phyloP scores from a whole-genome alignment of 2,329 filamentous ascomycete species.

The Colletotrichum sp. region DNA sequence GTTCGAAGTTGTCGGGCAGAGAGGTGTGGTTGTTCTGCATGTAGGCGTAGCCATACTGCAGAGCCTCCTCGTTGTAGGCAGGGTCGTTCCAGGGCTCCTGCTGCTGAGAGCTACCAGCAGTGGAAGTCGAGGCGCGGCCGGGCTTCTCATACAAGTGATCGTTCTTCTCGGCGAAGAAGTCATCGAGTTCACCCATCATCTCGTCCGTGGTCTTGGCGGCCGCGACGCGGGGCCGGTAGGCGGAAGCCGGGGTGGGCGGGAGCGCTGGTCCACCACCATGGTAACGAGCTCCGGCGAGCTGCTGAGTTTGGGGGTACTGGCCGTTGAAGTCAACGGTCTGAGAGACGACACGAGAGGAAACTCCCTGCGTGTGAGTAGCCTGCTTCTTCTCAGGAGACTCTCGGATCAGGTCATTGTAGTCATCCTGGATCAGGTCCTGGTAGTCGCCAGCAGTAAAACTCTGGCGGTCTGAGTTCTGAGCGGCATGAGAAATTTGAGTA shows the following conservation, averaged over 20 bases:
- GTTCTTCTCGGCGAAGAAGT: slow-evolving; percentile 13
- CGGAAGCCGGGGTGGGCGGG: slow-evolving; percentile 5
- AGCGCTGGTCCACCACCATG: not conserved
- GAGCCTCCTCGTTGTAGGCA: slow-evolving; percentile 5
- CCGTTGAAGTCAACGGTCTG: slow-evolving; percentile 6
- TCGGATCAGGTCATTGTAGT: not conserved
- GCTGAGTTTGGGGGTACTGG: not conserved
- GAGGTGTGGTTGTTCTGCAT: not conserved
- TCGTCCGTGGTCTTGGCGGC: not conserved
- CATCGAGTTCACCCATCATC: slow-evolving; percentile 1
- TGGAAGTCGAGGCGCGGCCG: not conserved
- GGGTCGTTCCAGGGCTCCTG: slow-evolving; percentile 3
- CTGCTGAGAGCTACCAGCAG: not conserved
- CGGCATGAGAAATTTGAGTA: not conserved
- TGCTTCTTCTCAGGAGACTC: slow-evolving; percentile 10
- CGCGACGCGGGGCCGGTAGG: not conserved
- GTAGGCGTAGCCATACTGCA: slow-evolving; percentile 8
- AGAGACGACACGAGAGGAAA: not conserved
- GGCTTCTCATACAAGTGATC: not conserved
- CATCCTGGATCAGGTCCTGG: slow-evolving; percentile 2
- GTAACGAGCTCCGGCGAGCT: not conserved
- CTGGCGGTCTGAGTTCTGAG: not conserved
- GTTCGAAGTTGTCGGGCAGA: not conserved
- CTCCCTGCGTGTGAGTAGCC: not conserved
- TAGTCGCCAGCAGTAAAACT: slow-evolving; percentile 6